These are phyloP conservation scores for Aspergillus persii DNA, from an alignment of 2,329 filamentous ascomycete genomes.

Conservation along the genomic window DNA sequence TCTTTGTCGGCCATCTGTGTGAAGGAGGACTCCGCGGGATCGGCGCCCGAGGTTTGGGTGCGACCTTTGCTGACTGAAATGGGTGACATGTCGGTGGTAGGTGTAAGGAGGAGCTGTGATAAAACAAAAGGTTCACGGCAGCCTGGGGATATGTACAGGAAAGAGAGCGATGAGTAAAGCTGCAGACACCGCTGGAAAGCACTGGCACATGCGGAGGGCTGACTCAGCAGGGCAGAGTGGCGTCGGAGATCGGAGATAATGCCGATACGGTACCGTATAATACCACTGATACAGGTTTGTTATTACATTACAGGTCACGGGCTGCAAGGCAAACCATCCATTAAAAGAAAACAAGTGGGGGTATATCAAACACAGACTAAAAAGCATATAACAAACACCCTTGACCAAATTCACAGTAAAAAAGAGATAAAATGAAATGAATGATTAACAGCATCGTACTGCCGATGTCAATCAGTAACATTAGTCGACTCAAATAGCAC, in stretches of 20 bases:
- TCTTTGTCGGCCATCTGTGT: conserved; percentile 60
- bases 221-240: conserved; percentile 10
- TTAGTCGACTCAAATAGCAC: not conserved
- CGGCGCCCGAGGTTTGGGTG: conserved; percentile 9
- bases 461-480: not conserved
- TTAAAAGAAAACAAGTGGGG: not conserved
- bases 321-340: not conserved
- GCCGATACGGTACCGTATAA: not conserved
- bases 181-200: conserved; percentile 14
- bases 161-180: not conserved
- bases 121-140: not conserved
- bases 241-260: conserved; percentile 15
- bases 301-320: not conserved
- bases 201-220: conserved; percentile 26
- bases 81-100: conserved; percentile 22
- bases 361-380: conserved; percentile 12
- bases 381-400: not conserved
- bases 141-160: not conserved
- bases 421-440: not conserved
- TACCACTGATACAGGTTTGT: not conserved
- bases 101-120: no score
- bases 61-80: conserved; percentile 23
- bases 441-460: not conserved
- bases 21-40: conserved; percentile 30
- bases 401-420: not conserved